Percentiles rank a stretch among this genome's conserved stretches.
These are phyloP conservation scores for Colletotrichum zoysiae DNA, from an alignment of 2,329 filamentous ascomycete species.

Conservation along the genomic window DNA sequence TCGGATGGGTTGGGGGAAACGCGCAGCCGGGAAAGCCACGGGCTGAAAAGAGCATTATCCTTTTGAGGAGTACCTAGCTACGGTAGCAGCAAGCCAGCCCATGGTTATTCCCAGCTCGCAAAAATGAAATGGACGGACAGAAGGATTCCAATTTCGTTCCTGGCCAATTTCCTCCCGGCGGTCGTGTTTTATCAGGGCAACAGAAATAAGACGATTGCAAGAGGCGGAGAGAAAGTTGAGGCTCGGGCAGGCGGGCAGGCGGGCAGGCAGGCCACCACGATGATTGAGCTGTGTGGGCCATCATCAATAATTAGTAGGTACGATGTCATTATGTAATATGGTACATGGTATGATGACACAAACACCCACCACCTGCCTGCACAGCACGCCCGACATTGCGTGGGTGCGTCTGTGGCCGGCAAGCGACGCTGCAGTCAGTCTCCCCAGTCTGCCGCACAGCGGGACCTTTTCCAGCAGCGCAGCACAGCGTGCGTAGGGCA, in stretches of 20 bases:
- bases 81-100: conserved; percentile 16
- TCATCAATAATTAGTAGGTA: too few species aligned
- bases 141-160: conserved; percentile 16
- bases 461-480: background rate
- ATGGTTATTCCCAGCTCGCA: conserved; percentile 24
- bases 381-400: conserved; percentile 7
- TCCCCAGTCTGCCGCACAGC: background rate
- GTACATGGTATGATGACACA: too few species aligned
- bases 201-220: conserved; percentile 16
- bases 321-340: too few species aligned
- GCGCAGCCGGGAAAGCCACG: background rate
- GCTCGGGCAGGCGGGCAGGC: background rate
- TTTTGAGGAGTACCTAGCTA: too few species aligned
- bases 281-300: background rate
- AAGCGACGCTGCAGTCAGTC: background rate
- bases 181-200: conserved; percentile 37
- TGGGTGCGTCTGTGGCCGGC: background rate
- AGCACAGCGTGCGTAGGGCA: conserved; percentile 15
- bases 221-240: background rate
- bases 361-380: background rate
- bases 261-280: background rate
- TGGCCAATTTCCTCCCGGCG: conserved; percentile 27
- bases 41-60: too few species aligned
- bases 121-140: background rate
- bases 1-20: conserved; percentile 20